A percentile compares a stretch with the other conserved stretches of the same genome.
Evolutionary conservation across 2,329 filamentous ascomycete genomes (phyloP).

Genomic region (Ophiostoma pallidulum): DNA sequence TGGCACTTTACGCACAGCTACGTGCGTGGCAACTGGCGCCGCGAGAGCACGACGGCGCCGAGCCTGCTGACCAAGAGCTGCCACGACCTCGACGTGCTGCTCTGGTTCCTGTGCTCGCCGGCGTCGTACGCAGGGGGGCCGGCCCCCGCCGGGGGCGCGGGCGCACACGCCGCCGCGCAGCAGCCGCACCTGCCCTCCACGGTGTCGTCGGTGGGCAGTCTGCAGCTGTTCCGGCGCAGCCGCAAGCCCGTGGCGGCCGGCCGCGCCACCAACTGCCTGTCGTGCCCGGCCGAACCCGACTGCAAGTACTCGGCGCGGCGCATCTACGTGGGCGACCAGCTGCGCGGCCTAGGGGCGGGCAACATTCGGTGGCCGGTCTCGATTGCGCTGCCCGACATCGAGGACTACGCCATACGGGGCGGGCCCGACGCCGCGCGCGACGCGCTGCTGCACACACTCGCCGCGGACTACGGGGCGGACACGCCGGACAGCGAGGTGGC

Average conservation of each 20-base stretch:
- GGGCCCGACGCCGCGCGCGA: constrained; percentile 40
- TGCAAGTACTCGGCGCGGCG: constrained; percentile 82
- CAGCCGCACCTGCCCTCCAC: constrained; percentile 62
- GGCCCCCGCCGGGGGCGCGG: too few relatives aligned
- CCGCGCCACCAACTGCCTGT: constrained; percentile 74
- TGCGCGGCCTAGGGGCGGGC: constrained; percentile 50
- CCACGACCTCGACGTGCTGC: constrained; percentile 85
- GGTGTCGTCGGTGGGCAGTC: constrained; percentile 64
- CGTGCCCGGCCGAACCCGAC: constrained; percentile 61
- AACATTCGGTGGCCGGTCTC: constrained; percentile 74
- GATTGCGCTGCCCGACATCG: constrained; percentile 87
- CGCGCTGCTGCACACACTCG: constrained; percentile 28
- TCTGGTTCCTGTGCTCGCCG: constrained; percentile 83
- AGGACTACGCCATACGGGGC: constrained; percentile 50
- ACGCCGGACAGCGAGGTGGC: constrained; percentile 39
- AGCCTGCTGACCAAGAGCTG: constrained; percentile 91
- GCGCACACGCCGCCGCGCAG: constrained; percentile 29
- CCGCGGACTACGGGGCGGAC: constrained; percentile 43
- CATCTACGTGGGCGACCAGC: constrained; percentile 58
- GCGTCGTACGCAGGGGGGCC: constrained; percentile 33
- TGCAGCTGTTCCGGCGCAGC: constrained; percentile 67
- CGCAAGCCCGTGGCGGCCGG: constrained; percentile 71
- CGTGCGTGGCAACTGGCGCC: constrained; percentile 90
- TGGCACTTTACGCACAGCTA: constrained; percentile 93
- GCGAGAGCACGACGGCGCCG: constrained; percentile 63